phyloP scores from a whole-genome alignment of 805 yeast species.

The Lipomyces orientalis region DNA sequence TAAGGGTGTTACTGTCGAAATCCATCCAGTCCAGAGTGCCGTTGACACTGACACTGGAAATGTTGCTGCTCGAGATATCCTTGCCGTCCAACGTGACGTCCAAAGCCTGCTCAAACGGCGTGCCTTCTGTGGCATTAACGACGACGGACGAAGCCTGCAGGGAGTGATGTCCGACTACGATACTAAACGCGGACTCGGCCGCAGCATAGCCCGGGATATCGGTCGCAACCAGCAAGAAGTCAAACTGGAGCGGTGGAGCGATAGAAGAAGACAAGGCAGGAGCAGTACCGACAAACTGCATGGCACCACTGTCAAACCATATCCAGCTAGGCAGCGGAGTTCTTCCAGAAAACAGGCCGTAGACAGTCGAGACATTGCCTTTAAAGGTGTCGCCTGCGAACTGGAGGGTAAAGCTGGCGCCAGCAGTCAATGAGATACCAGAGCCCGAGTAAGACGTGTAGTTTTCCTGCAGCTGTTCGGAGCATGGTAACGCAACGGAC shows the following conservation, averaged over 20 bases:
- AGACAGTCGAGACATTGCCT: conserved; percentile 66
- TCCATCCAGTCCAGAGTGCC: conserved; percentile 75
- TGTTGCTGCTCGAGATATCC: conserved; percentile 54
- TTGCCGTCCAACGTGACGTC: conserved; percentile 64
- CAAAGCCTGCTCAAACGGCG: conserved; percentile 57
- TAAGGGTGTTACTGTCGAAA: conserved; percentile 63
- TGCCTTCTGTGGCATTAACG: conserved; percentile 71
- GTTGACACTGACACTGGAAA: conserved; percentile 58
- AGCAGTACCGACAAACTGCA: conserved; percentile 83
- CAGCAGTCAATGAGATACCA: conserved; percentile 72
- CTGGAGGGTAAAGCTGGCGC: conserved; percentile 65
- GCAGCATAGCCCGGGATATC: conserved; percentile 78
- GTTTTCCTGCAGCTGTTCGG: conserved; percentile 59
- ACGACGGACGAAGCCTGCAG: conserved; percentile 67
- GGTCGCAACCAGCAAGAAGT: conserved; percentile 76
- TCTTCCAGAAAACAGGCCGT: conserved; percentile 80
- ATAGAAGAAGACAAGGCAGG: conserved; percentile 84
- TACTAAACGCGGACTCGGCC: conserved; percentile 67
- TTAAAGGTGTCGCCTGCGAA: conserved; percentile 69
- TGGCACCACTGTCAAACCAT: conserved; percentile 61
- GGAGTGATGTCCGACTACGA: conserved; percentile 87
- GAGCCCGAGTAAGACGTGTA: conserved; percentile 80
- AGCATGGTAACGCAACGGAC: conserved; percentile 51
- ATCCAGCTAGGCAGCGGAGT: conserved; percentile 94
- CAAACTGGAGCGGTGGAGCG: conserved; percentile 82